Conservation (phyloP, 2,329 filamentous ascomycete genomes). For the Raffaelea albimanens region DNA sequence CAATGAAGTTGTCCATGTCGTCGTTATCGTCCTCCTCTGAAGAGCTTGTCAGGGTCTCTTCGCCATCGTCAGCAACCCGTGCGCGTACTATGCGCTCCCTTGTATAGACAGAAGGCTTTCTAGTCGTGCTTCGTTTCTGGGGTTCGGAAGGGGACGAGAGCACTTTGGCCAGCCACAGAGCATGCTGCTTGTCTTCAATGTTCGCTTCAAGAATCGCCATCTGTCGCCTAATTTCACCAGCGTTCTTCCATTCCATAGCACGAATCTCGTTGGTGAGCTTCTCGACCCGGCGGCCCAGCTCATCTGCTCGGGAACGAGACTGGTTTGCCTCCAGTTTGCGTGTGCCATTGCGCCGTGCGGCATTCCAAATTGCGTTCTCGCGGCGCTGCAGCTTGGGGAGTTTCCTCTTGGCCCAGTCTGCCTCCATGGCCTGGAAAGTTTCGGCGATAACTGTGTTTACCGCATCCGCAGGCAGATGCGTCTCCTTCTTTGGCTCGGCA, state of each 20-base stretch:
- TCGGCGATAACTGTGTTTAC: slow-evolving; percentile 43
- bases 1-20: slow-evolving; percentile 38
- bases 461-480: slow-evolving; percentile 30
- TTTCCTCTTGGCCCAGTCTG: slow-evolving; percentile 49
- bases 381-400: slow-evolving; percentile 44
- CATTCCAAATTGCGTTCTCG: slow-evolving; percentile 53
- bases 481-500: slow-evolving; percentile 14
- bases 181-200: slow-evolving; percentile 49
- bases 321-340: slow-evolving; percentile 31
- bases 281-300: slow-evolving; percentile 41
- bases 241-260: slow-evolving; percentile 39
- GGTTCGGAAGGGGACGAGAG: slow-evolving; percentile 26
- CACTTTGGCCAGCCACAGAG: slow-evolving; percentile 34
- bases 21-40: slow-evolving; percentile 32
- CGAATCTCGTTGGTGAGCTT: slow-evolving; percentile 44
- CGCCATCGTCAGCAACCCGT: slow-evolving; percentile 24
- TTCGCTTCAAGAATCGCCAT: slow-evolving; percentile 54
- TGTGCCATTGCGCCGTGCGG: slow-evolving; percentile 35
- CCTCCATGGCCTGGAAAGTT: slow-evolving; percentile 42
- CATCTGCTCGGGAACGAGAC: slow-evolving; percentile 31
- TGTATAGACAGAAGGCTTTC: not conserved
- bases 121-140: slow-evolving; percentile 3
- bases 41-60: slow-evolving; percentile 41
- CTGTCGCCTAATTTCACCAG: slow-evolving; percentile 41
- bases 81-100: not conserved